Evolutionary conservation across 2,329 filamentous ascomycete species (phyloP).

Genomic region (Davidsoniella virescens): DNA sequence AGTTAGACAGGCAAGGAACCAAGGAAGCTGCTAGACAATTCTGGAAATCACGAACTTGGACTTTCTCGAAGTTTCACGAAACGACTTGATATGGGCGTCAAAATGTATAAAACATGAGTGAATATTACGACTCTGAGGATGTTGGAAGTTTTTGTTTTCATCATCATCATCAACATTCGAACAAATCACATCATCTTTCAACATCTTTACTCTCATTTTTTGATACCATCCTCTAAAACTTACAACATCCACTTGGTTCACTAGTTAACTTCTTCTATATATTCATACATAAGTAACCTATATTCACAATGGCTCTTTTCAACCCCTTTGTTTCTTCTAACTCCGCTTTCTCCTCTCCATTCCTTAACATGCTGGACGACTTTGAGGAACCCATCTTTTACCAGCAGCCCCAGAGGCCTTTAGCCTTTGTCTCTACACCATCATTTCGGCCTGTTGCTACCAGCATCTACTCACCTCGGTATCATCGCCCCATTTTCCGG

Average conservation of each 20-base stretch:
- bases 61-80: not conserved
- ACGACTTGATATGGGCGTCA: not conserved
- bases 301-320: conserved; percentile 49
- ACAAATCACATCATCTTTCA: not conserved
- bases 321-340: conserved; percentile 27
- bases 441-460: conserved; percentile 10
- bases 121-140: not conserved
- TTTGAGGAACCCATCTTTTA: not conserved
- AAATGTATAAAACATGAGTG: not conserved
- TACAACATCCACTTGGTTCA: too few relatives aligned
- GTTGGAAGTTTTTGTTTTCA: not conserved
- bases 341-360: conserved; percentile 37
- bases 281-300: too few relatives aligned
- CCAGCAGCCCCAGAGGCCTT: not conserved
- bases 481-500: not conserved
- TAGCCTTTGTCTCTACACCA: conserved; percentile 27
- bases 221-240: too few relatives aligned
- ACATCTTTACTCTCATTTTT: too few relatives aligned
- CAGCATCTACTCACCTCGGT: not conserved
- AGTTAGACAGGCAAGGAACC: not conserved
- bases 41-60: not conserved
- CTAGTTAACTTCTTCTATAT: too few relatives aligned
- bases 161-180: conserved; percentile 7
- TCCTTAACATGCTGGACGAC: conserved; percentile 46
- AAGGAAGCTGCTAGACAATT: not conserved